phyloP scores from a whole-genome alignment of 306 rosid species.

The Rosa rugosa region DNA sequence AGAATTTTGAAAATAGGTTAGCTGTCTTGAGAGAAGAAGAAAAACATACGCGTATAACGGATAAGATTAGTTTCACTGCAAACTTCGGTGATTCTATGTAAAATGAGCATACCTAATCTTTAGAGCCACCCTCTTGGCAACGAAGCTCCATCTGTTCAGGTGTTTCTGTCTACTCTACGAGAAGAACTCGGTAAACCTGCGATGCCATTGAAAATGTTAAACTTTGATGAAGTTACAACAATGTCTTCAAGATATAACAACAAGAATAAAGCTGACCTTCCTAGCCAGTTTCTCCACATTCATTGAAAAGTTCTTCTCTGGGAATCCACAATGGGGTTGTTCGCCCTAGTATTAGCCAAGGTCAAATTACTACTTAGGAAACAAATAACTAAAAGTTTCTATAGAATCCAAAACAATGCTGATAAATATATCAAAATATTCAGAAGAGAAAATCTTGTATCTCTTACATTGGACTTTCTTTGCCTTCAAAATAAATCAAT shows the following conservation, averaged over 20 bases:
- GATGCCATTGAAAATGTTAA: constrained; percentile 23
- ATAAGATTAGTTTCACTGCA: background rate
- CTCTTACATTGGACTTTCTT: background rate
- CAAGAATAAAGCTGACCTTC: constrained; percentile 63
- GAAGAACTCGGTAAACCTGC: constrained; percentile 95
- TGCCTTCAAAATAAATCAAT: background rate
- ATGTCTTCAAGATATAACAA: background rate
- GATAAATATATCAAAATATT: background rate
- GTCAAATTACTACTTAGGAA: constrained; percentile 20
- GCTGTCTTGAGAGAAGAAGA: background rate
- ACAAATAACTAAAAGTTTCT: background rate
- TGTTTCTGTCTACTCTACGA: constrained; percentile 96
- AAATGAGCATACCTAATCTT: constrained; percentile 63
- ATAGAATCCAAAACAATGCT: constrained; percentile 1
- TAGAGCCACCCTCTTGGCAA: constrained; percentile 83
- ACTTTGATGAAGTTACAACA: constrained; percentile 5
- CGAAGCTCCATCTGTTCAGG: constrained; percentile 89
- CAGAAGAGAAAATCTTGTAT: background rate
- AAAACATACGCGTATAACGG: background rate
- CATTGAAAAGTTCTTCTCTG: constrained; percentile 81
- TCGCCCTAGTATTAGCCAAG: constrained; percentile 59
- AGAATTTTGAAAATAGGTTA: background rate
- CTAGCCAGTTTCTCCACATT: constrained; percentile 85
- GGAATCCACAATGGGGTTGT: constrained; percentile 99
- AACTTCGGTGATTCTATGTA: background rate